A percentile compares a stretch with the other conserved stretches of the same genome.
Conservation (phyloP, 2,329 filamentous ascomycete species). For the Talaromyces sp. region DNA sequence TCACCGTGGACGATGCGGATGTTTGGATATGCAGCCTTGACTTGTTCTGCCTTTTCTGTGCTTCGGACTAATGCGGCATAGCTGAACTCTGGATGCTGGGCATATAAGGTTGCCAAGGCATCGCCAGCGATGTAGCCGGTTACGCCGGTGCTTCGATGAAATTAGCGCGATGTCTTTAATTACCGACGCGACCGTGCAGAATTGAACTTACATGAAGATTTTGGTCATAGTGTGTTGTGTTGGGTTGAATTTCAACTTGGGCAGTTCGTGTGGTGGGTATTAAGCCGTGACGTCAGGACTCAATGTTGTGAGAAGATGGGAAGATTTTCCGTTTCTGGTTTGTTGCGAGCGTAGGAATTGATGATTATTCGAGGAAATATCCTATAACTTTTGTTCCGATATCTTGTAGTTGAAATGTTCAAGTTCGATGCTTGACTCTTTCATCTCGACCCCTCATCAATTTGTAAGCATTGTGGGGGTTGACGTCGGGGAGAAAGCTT, state of each 20-base stretch:
- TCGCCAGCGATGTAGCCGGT: slow-evolving; percentile 57
- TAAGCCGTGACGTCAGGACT: not conserved
- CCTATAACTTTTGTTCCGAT: not conserved
- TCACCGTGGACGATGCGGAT: slow-evolving; percentile 56
- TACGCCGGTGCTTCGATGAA: slow-evolving; percentile 43
- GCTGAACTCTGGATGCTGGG: slow-evolving; percentile 45
- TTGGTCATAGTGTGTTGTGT: slow-evolving; percentile 16
- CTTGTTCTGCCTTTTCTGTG: slow-evolving; percentile 38
- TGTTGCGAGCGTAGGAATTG: too few relatives aligned
- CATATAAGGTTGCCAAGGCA: slow-evolving; percentile 45
- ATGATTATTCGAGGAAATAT: too few relatives aligned
- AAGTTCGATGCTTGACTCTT: not conserved
- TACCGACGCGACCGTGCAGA: too few relatives aligned
- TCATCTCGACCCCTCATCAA: not conserved
- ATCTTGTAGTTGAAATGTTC: not conserved
- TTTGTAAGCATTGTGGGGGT: not conserved
- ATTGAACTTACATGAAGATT: slow-evolving; percentile 18
- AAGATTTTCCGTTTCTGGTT: not conserved
- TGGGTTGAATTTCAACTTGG: not conserved
- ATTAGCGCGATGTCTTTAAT: not conserved
- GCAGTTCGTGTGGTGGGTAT: not conserved
- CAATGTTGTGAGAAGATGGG: not conserved
- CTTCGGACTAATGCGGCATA: slow-evolving; percentile 43
- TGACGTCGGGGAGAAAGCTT: not conserved
- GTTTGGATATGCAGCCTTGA: slow-evolving; percentile 47